Conservation (phyloP, 768 basidiomycete species). For the Nidularia pulvinata region DNA sequence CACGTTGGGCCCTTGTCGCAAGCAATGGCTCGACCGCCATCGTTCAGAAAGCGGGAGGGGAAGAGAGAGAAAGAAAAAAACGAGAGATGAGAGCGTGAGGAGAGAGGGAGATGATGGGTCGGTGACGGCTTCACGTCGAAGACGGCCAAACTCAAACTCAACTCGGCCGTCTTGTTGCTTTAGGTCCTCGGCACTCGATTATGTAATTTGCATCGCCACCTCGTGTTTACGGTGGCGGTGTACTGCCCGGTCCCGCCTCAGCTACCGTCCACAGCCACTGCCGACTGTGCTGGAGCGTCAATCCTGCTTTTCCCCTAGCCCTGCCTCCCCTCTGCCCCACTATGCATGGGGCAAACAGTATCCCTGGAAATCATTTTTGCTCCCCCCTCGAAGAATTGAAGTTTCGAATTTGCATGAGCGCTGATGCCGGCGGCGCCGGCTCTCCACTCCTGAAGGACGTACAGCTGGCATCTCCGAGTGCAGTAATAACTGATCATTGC, state of each 20-base stretch:
- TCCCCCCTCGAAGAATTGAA: no score
- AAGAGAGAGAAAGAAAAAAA: conserved; percentile 2
- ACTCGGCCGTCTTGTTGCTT: background rate
- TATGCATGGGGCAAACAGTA: no score
- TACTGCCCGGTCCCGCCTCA: background rate
- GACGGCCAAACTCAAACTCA: background rate
- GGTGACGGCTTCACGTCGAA: background rate
- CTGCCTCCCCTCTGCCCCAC: no score
- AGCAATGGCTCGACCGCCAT: conserved; percentile 78
- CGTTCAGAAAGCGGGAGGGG: conserved; percentile 7
- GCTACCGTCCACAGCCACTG: background rate
- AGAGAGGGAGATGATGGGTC: conserved; percentile 1
- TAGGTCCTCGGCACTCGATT: background rate
- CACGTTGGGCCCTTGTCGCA: conserved; percentile 69
- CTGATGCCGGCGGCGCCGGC: no score
- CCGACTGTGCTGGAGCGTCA: no score
- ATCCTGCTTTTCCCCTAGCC: no score
- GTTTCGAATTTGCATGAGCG: no score
- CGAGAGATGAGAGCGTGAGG: conserved; percentile 4
- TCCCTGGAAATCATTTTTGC: no score
- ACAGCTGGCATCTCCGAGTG: no score
- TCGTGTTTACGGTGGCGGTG: conserved; percentile 1
- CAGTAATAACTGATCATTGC: no score
- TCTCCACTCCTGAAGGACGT: no score
- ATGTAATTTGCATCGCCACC: background rate